A percentile compares a stretch with the other conserved stretches of the same genome.
Evolutionary conservation across 2,329 filamentous ascomycete species (phyloP).

Genomic region (Penicillium glabrum): DNA sequence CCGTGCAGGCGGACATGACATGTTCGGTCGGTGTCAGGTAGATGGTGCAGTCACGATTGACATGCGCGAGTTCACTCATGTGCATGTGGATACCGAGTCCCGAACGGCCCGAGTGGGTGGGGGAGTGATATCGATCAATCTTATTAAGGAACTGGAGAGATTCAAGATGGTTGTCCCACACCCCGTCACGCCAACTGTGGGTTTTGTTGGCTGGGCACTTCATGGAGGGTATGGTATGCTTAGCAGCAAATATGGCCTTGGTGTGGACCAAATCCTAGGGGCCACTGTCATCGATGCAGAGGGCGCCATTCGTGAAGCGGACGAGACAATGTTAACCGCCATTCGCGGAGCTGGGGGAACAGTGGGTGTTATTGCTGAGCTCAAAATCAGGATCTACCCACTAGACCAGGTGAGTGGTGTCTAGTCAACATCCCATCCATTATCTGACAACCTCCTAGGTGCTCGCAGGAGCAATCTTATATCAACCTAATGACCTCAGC

Average conservation of each 20-base stretch:
- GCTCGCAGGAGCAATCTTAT: constrained; percentile 33
- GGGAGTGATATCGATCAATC: constrained; percentile 33
- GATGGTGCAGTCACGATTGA: constrained; percentile 37
- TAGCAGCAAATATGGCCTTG: constrained; percentile 32
- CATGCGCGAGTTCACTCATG: constrained; percentile 36
- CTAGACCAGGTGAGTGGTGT: constrained; percentile 27
- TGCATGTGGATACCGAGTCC: constrained; percentile 27
- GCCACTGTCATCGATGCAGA: constrained; percentile 41
- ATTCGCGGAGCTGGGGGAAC: constrained; percentile 43
- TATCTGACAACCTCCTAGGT: constrained; percentile 11
- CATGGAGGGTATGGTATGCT: constrained; percentile 40
- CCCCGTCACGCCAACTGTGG: constrained; percentile 29
- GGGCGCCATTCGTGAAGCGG: constrained; percentile 40
- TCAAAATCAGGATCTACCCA: constrained; percentile 43
- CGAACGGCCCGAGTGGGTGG: constrained; percentile 38
- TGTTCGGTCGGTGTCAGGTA: constrained; percentile 33
- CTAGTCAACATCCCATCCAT: background rate
- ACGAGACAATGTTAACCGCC: constrained; percentile 37
- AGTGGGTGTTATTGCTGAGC: constrained; percentile 43
- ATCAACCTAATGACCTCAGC: constrained; percentile 31
- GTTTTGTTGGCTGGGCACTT: constrained; percentile 40
- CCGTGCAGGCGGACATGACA: constrained; percentile 39
- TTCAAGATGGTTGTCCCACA: constrained; percentile 30
- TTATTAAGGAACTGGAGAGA: constrained; percentile 27
- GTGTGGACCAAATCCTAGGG: constrained; percentile 41